phyloP scores from a whole-genome alignment of 73 alveolate genomes.

The Stentor coeruleus region DNA sequence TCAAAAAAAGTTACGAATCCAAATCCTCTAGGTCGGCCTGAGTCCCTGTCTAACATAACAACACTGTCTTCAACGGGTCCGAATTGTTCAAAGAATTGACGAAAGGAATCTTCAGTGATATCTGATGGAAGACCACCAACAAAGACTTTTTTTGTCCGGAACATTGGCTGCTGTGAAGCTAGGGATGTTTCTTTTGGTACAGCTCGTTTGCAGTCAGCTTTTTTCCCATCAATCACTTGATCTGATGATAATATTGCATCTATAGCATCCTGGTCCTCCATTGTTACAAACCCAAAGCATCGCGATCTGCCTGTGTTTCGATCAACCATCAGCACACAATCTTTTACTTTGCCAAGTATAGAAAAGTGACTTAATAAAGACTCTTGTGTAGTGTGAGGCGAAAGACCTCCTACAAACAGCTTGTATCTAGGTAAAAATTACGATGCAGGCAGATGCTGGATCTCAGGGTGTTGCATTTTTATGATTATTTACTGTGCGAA shows the following conservation, averaged over 20 bases:
- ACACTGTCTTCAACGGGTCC: constrained; percentile 36
- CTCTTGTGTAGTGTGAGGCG: too few relatives aligned
- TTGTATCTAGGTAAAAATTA: too few relatives aligned
- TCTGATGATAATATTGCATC: constrained; percentile 18
- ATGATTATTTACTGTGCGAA: too few relatives aligned
- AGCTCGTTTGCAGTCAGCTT: constrained; percentile 49
- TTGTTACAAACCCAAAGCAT: constrained; percentile 51
- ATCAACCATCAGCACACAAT: too few relatives aligned
- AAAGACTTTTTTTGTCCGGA: constrained; percentile 34
- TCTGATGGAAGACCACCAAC: constrained; percentile 41
- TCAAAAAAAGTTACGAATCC: constrained; percentile 37
- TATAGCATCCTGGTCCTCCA: background rate
- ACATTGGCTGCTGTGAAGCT: too few relatives aligned
- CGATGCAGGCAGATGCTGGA: too few relatives aligned
- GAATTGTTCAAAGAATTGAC: constrained; percentile 27
- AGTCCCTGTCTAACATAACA: constrained; percentile 37
- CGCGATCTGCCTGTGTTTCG: too few relatives aligned
- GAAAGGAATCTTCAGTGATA: background rate
- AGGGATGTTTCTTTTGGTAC: constrained; percentile 57
- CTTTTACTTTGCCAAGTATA: too few relatives aligned
- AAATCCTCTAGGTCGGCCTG: constrained; percentile 43
- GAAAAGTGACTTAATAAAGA: too few relatives aligned
- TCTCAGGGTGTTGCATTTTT: too few relatives aligned
- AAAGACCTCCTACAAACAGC: too few relatives aligned
- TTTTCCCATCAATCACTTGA: constrained; percentile 49